phyloP scores from a whole-genome alignment of 805 yeast species.

The Sugiyamaella smithiae region DNA sequence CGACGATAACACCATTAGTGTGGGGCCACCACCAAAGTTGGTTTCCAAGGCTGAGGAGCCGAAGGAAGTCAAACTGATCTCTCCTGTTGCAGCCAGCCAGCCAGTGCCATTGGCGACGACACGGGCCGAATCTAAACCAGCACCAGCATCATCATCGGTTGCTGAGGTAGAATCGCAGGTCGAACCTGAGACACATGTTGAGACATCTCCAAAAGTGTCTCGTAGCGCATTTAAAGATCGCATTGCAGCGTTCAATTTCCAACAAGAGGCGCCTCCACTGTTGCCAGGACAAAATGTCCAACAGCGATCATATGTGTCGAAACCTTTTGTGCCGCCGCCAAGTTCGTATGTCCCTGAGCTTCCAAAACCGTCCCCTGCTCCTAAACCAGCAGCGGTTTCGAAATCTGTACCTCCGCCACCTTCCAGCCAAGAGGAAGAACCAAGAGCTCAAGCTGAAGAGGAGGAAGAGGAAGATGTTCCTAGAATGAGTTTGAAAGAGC shows the following conservation, averaged over 20 bases:
- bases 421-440: conserved; percentile 21
- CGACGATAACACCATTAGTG: conserved; percentile 20
- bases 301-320: conserved; percentile 51
- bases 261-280: conserved; percentile 39
- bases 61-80: background rate
- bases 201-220: background rate
- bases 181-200: background rate
- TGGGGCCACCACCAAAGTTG: conserved; percentile 15
- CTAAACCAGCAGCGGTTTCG: conserved; percentile 16
- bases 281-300: conserved; percentile 39
- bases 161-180: background rate
- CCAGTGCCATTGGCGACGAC: background rate
- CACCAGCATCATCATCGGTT: background rate
- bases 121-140: background rate
- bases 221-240: conserved; percentile 32
- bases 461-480: conserved; percentile 57
- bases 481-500: conserved; percentile 76
- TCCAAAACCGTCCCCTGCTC: conserved; percentile 17
- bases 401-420: conserved; percentile 33
- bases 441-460: conserved; percentile 28
- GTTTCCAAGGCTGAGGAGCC: background rate
- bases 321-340: conserved; percentile 54
- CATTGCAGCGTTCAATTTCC: conserved; percentile 49
- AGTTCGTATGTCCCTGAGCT: conserved; percentile 56
- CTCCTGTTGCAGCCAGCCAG: background rate